Evolutionary conservation across 116 monocot genomes (phyloP).

Genomic region (Papilionanthe hybrid): DNA sequence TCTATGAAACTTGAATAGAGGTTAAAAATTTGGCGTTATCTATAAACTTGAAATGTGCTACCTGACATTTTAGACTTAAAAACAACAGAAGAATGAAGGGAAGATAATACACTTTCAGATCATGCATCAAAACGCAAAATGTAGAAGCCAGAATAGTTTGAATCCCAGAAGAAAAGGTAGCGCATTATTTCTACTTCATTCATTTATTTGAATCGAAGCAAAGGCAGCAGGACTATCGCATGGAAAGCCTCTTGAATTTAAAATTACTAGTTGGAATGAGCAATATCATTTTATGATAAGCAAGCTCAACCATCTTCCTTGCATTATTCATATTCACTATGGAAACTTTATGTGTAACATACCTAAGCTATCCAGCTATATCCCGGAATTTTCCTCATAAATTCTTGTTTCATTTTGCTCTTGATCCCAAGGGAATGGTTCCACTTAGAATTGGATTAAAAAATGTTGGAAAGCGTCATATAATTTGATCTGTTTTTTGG

Average conservation of each 20-base stretch:
- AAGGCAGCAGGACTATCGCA: background rate
- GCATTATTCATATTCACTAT: background rate
- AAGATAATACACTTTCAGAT: no score
- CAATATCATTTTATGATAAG: background rate
- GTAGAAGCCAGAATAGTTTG: no score
- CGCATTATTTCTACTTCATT: no score
- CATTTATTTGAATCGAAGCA: no score
- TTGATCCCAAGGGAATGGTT: conserved; percentile 19
- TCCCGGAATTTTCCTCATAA: conserved; percentile 21
- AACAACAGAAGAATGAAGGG: background rate
- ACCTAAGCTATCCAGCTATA: conserved; percentile 21
- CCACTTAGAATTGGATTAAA: conserved; percentile 23
- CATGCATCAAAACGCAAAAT: no score
- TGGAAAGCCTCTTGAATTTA: background rate
- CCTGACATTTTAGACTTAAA: background rate
- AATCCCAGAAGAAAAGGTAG: no score
- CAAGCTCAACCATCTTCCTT: no score
- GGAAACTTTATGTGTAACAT: background rate
- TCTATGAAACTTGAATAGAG: background rate
- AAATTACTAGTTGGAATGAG: background rate
- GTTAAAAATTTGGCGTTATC: background rate
- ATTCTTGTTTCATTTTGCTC: conserved; percentile 12
- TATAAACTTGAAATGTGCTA: background rate
- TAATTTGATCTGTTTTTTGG: conserved; percentile 21
- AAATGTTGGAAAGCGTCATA: conserved; percentile 21